Evolutionary conservation across 306 rosid species (phyloP).

Genomic region (Leucaena leucocephala): DNA sequence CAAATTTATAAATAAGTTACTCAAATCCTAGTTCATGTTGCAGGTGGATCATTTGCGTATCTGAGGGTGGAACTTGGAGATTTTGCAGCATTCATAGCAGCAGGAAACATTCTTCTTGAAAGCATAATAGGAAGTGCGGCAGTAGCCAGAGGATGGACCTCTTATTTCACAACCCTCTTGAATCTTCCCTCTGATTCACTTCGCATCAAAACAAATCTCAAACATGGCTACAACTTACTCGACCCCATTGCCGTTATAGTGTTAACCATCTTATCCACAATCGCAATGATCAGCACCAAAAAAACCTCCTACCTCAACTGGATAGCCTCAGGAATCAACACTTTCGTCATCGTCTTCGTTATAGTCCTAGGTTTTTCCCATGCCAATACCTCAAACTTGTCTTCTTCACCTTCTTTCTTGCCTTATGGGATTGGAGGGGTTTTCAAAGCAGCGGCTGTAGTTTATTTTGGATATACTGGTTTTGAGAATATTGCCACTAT

Average conservation of each 20-base stretch:
- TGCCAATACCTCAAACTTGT: slow-evolving; percentile 58
- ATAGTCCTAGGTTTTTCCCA: slow-evolving; percentile 57
- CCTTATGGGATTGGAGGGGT: slow-evolving; percentile 65
- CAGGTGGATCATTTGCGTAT: slow-evolving; percentile 77
- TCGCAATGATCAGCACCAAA: slow-evolving; percentile 67
- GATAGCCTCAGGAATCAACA: slow-evolving; percentile 70
- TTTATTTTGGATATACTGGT: slow-evolving; percentile 78
- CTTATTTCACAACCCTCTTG: slow-evolving; percentile 65
- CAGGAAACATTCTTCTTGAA: slow-evolving; percentile 79
- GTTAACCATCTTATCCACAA: slow-evolving; percentile 40
- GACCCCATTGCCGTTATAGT: slow-evolving; percentile 76
- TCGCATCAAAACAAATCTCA: slow-evolving; percentile 54
- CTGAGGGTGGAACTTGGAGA: slow-evolving; percentile 76
- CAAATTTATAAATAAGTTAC: not conserved
- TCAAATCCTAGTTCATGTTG: not conserved
- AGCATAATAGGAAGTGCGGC: slow-evolving; percentile 69
- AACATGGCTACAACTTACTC: slow-evolving; percentile 55
- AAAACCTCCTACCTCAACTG: slow-evolving; percentile 69
- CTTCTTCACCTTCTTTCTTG: slow-evolving; percentile 42
- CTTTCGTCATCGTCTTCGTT: slow-evolving; percentile 50
- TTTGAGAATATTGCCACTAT: slow-evolving; percentile 66
- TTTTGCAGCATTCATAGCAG: slow-evolving; percentile 74
- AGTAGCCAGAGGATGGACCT: slow-evolving; percentile 78
- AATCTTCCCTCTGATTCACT: slow-evolving; percentile 55
- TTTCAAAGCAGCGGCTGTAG: slow-evolving; percentile 70